Base-by-base conservation (phyloP, 441 rosid genomes). In the Arabidopsis hybrid region DNA sequence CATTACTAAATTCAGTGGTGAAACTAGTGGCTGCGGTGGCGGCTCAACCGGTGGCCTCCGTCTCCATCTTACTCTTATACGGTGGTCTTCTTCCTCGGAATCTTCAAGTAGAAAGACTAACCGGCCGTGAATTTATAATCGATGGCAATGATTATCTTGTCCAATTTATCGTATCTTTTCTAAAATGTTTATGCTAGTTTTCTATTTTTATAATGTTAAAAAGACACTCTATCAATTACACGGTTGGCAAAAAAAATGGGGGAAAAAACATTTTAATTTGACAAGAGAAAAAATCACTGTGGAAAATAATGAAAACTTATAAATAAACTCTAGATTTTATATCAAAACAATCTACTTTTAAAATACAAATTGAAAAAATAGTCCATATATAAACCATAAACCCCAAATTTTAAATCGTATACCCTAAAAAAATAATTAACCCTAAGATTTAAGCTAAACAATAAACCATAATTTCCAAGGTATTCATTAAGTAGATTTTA, bases 1-100 rank as follows among this genome's bases (percentile, higher is more conserved):
- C 61, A 31, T 59, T 67, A 55, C 39, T 67, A 34, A 43, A 60
- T 2, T 67, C 78, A 38, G 26, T 32, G 29, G 57, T 60, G 8
- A 60, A 61, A 1, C 72, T 74, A 39, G 61, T 59, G 1, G 10
- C 31, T 12, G 52, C 72, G 1, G 53, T 61, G 58, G 21, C 26
- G 40, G 11, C 49, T 34, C 61, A 75, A n/a, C 78, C 78, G 7
- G 73, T 67, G 21, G 78, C 78, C 35, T 75, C 74, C 35, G n/a
- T 67, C 63, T 32, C 78, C 0, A 67, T n/a, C 34, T 34, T 75
- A 46, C 74, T 68, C 0, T 53, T 68, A 14, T 64, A 47, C 40
- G 38, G 71, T 17, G 70, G 66, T 63, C 60, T 62, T 69, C 71
- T 76, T 56, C 70, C 75, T 1, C 60, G 71, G 21, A 63, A 63